These are phyloP conservation scores for Seiridium unicorne DNA, from an alignment of 2,329 filamentous ascomycete species.

Conservation along the genomic window DNA sequence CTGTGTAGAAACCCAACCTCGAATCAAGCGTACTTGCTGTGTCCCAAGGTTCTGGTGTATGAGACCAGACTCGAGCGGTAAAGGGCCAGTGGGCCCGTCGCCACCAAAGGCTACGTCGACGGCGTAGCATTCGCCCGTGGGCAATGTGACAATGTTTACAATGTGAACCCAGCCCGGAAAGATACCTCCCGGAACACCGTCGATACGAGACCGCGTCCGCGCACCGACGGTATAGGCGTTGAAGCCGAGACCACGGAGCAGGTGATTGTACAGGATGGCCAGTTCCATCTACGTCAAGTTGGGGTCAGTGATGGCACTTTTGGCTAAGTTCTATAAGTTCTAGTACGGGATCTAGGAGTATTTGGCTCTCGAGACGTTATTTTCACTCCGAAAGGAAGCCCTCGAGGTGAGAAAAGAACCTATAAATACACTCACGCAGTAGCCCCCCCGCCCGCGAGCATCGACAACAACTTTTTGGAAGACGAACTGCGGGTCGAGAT, in stretches of 20 bases:
- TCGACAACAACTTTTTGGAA: conserved; percentile 47
- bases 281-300: conserved; percentile 42
- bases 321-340: too few relatives aligned
- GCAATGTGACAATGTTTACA: conserved; percentile 58
- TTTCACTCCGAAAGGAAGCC: too few relatives aligned
- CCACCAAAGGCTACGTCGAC: conserved; percentile 66
- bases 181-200: conserved; percentile 36
- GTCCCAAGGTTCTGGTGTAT: conserved; percentile 49
- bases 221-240: conserved; percentile 55
- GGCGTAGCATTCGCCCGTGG: conserved; percentile 43
- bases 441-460: conserved; percentile 49
- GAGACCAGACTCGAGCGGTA: conserved; percentile 46
- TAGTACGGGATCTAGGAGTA: too few relatives aligned
- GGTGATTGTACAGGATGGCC: conserved; percentile 51
- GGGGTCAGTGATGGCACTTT: too few relatives aligned
- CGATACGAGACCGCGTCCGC: conserved; percentile 38
- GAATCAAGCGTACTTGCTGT: conserved; percentile 54
- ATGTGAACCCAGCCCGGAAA: conserved; percentile 58
- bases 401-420: too few relatives aligned
- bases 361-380: too few relatives aligned
- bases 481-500: conserved; percentile 43
- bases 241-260: conserved; percentile 51
- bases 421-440: conserved; percentile 36
- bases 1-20: conserved; percentile 45
- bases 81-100: conserved; percentile 56